Conservation (phyloP, 78 protist species). For the Protostelium mycophagum region DNA sequence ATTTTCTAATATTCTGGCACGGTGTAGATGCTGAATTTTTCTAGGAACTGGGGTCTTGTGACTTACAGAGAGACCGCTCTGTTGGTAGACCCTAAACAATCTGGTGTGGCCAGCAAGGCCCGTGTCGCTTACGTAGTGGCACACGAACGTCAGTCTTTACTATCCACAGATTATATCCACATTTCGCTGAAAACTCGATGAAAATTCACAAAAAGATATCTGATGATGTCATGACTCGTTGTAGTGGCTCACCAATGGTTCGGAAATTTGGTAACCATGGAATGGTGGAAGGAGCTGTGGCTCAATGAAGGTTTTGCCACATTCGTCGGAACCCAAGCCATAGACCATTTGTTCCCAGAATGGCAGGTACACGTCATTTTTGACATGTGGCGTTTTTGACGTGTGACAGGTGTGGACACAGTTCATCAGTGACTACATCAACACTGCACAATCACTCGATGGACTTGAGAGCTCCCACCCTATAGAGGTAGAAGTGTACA, state of each 20-base stretch:
- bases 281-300: conserved; percentile 95
- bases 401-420: conserved; percentile 19
- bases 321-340: conserved; percentile 47
- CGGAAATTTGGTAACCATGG: conserved; percentile 97
- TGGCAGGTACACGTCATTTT: conserved; percentile 55
- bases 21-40: too few relatives aligned
- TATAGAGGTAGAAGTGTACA: conserved; percentile 77
- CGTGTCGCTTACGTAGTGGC: conserved; percentile 67
- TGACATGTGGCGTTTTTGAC: not conserved
- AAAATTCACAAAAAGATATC: too few relatives aligned
- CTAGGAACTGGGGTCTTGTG: conserved; percentile 81
- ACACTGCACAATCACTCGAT: conserved; percentile 75
- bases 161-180: not conserved
- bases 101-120: conserved; percentile 36
- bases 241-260: conserved; percentile 86
- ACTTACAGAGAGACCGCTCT: conserved; percentile 75
- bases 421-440: conserved; percentile 23
- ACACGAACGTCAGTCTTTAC: conserved; percentile 59
- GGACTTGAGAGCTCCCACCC: conserved; percentile 79
- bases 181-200: too few relatives aligned
- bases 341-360: conserved; percentile 73
- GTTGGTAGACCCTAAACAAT: conserved; percentile 34
- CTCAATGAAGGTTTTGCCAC: conserved; percentile 92
- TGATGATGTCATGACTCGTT: not conserved
- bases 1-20: not conserved